Base-by-base conservation (phyloP, 192 early-diverging fungal genomes). In the Blastocladiella britannica region DNA sequence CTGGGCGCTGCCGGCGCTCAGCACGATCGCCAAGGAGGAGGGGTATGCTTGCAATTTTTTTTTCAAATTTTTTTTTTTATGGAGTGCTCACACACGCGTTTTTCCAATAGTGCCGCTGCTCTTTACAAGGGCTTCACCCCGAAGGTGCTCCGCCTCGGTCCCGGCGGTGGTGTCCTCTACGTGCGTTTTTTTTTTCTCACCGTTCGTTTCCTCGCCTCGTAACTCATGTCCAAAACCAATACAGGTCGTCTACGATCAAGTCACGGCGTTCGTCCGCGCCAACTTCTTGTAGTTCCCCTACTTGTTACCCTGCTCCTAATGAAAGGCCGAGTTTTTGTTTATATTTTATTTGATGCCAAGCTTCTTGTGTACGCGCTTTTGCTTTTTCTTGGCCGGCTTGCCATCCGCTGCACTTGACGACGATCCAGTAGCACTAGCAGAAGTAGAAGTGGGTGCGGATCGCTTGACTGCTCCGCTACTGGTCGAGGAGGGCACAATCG, bases 51-150 rank as follows among this genome's bases (percentile, higher is more conserved):
- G 8, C 53, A n/a, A 25, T 23, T 26, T 20, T 26, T 12, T 47
- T 4, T 8, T n/a, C 2, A n/a, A n/a, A 18, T 51, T 31, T 28
- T n/a, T 28, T 5, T 29, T 25, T 54, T 23, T 55, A 55, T n/a
- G 18, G 30, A 51, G 0, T 29, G 23, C 2, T 5, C 15, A 23
- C 24, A 12, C 20, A 53, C 52, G 28, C 23, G 53, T 51, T 43
- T 56, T 59, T 8, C 23, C 27, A 29, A n/a, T 65, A 80, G 76
- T 29, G 55, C 82, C 56, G 71, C 71, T 27, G 83, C 91, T 5
- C 68, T 97, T 12, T 97, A 97, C 80, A 93, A 92, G 73, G 91
- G 93, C 28, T 91, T 93, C 61, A 71, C 87, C 28, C 89, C 93
- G 28, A 97, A 97, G 71, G 89, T 93, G 29, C 77, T 97, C 58